A percentile compares a stretch with the other conserved stretches of the same genome.
Evolutionary conservation across 257 asterid species (phyloP).

Genomic region (Nyctanthes arbortristis): DNA sequence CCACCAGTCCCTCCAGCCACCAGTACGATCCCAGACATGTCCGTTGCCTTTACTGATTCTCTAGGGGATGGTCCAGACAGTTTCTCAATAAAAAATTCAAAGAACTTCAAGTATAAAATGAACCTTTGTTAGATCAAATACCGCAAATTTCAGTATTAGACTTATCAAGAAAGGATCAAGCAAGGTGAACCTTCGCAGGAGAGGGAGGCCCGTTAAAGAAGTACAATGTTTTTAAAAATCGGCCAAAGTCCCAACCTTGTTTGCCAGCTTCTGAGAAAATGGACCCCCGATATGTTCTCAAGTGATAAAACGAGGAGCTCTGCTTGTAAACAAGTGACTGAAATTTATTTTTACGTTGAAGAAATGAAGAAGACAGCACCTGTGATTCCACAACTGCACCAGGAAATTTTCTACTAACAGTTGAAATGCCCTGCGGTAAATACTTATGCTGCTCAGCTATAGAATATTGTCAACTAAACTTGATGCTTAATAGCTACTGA

Average conservation of each 20-base stretch:
- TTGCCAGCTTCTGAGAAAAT: constrained; percentile 53
- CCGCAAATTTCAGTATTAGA: not conserved
- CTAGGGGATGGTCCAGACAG: constrained; percentile 84
- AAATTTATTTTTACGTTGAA: constrained; percentile 27
- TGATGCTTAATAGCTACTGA: not conserved
- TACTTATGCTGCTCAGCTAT: not conserved
- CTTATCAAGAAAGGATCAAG: constrained; percentile 22
- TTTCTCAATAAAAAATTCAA: constrained; percentile 87
- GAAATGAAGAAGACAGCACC: constrained; percentile 38
- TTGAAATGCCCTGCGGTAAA: constrained; percentile 52
- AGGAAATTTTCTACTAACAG: constrained; percentile 29
- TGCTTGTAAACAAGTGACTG: constrained; percentile 30
- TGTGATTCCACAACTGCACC: constrained; percentile 27
- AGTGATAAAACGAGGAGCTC: constrained; percentile 32
- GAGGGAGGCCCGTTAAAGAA: constrained; percentile 93
- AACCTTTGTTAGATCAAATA: constrained; percentile 42
- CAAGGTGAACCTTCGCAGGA: constrained; percentile 69
- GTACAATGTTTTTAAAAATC: constrained; percentile 75
- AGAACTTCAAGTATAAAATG: constrained; percentile 53
- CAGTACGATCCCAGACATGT: constrained; percentile 60
- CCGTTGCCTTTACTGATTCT: constrained; percentile 60
- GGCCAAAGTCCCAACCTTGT: constrained; percentile 88
- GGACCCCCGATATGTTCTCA: constrained; percentile 43
- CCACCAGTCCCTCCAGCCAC: constrained; percentile 99
- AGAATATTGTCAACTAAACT: not conserved